phyloP scores from a whole-genome alignment of 2,329 filamentous ascomycete genomes.

The Chaetothyriales sp. region DNA sequence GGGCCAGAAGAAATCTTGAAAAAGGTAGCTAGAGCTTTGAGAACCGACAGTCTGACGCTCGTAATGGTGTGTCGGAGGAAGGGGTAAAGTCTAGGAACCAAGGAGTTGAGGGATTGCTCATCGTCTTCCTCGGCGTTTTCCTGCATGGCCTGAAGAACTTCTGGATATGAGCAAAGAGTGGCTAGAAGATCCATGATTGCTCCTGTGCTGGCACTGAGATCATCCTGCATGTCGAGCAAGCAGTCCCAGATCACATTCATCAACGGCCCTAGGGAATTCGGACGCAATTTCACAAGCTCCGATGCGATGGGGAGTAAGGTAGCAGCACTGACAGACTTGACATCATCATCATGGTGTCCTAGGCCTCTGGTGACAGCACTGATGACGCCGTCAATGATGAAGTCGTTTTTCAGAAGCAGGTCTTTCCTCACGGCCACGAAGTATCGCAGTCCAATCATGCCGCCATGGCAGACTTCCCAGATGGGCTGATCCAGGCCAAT shows the following conservation, averaged over 20 bases:
- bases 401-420: constrained; percentile 63
- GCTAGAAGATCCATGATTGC: constrained; percentile 97
- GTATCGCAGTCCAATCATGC: constrained; percentile 93
- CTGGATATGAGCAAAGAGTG: constrained; percentile 83
- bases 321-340: constrained; percentile 91
- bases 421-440: constrained; percentile 91
- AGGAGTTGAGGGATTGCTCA: constrained; percentile 75
- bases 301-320: constrained; percentile 91
- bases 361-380: constrained; percentile 89
- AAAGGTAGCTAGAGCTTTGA: constrained; percentile 86
- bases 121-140: constrained; percentile 66
- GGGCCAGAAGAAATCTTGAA: constrained; percentile 65
- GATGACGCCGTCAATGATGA: constrained; percentile 85
- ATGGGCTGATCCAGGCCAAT: constrained; percentile 56
- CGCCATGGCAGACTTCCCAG: constrained; percentile 94
- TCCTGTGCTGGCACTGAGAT: constrained; percentile 90
- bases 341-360: constrained; percentile 82
- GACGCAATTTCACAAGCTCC: constrained; percentile 78
- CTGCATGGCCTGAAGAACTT: constrained; percentile 91
- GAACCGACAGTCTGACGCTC: constrained; percentile 79
- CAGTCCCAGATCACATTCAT: constrained; percentile 97
- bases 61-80: constrained; percentile 96
- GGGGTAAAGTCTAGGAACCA: constrained; percentile 86
- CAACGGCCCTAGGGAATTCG: constrained; percentile 59
- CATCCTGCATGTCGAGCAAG: constrained; percentile 88